Evolutionary conservation across 495 filamentous ascomycete genomes (phyloP), one percentile per base, ranked within the genome.

Genomic region (Cercophora scortea): DNA sequence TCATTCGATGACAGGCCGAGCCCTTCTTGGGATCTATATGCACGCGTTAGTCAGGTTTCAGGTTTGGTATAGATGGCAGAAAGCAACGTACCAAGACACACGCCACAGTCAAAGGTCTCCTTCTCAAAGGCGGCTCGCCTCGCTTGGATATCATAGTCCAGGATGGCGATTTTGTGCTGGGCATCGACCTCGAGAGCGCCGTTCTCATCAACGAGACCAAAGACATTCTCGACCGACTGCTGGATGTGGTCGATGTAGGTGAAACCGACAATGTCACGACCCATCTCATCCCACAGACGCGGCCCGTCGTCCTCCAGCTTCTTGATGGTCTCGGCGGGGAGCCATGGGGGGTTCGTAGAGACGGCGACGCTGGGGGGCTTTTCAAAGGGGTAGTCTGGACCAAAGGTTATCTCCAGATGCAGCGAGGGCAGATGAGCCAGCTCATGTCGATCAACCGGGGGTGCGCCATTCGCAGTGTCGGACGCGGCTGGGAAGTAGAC

Each of bases 211-310:
- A 79, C 72, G 12, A 93, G 72, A n/a, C 78, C 86, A 63, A 96
- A 96, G 1, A 80, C 83, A 7, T 76, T 70, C 55, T 95, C 89
- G 15, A 86, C 81, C 3, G 83, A 78, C 69, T 90, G 88, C 59
- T 93, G 88, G 25, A 97, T 70, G 60, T 84, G 81, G 68, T 95
- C 90, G 53, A 97, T 92, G 55, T 90, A 95, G 0, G 82, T 79
- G 65, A 81, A 98, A 13, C 95, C 79, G 6, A 94, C 83, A 58
- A 86, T 80, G 57, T 84, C 81, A 25, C 72, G 80, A 1, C 89
- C 90, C 45, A 83, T 79, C 50, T 95, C 90, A 56, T 92, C 84
- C 93, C 93, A 98, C 12, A 95, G 68, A 6, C 67, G 63, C 36
- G 68, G 53, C 1, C 79, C 82, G 55, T 92, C 83, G 11, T 71